Percentiles rank a stretch among this genome's conserved stretches.
These are phyloP conservation scores for Creolimax fragrantissima DNA, from an alignment of 78 protist species.

Conservation along the genomic window DNA sequence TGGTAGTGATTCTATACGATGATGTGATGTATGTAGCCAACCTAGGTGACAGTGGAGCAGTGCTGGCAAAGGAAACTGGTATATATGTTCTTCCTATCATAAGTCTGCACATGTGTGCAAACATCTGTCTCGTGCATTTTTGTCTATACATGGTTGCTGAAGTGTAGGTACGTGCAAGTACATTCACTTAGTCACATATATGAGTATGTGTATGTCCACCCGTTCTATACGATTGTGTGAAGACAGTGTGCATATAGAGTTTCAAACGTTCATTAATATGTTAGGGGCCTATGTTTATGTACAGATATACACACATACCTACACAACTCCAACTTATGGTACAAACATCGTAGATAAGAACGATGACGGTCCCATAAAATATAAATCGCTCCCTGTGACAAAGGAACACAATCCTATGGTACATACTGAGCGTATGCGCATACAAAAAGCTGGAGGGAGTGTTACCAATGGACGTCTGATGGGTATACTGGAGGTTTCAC, in stretches of 20 bases:
- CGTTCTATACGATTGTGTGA: no score
- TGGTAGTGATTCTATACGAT: background rate
- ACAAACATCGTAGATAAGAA: no score
- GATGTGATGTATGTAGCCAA: background rate
- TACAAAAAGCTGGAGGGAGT: constrained; percentile 3
- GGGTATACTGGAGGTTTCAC: constrained; percentile 1
- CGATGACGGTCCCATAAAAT: no score
- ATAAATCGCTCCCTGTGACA: background rate
- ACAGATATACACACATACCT: background rate
- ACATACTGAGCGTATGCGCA: constrained; percentile 5
- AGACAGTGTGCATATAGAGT: no score
- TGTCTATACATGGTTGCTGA: background rate
- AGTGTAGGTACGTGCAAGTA: background rate
- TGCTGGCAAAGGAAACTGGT: background rate
- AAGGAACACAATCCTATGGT: background rate
- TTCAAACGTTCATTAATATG: no score
- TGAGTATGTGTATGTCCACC: background rate
- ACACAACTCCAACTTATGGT: background rate
- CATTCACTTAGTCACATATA: background rate
- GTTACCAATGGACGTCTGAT: background rate
- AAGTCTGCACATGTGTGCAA: background rate
- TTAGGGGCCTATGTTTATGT: background rate
- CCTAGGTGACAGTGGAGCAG: background rate
- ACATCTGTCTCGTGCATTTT: background rate
- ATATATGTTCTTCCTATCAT: background rate